Evolutionary conservation across 2,329 filamentous ascomycete genomes (phyloP).

Genomic region (Alternaria incomplexa): DNA sequence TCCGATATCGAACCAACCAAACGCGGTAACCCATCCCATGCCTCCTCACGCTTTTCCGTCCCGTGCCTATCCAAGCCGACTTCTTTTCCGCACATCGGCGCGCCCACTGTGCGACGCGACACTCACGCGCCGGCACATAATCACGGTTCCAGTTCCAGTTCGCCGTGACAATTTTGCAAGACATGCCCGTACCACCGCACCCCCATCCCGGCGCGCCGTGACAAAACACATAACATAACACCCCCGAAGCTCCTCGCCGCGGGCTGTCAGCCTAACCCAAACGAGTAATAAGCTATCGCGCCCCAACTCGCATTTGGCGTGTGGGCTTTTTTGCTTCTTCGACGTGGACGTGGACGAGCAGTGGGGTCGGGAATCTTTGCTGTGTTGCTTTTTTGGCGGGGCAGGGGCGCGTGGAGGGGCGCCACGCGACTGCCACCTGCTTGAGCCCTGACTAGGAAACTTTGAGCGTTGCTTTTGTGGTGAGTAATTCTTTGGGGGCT

Average conservation of each 20-base stretch:
- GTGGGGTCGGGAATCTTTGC: neutral
- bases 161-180: neutral
- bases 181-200: neutral
- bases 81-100: neutral
- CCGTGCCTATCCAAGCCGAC: neutral
- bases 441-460: neutral
- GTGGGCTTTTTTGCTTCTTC: slow-evolving; percentile 2
- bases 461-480: neutral
- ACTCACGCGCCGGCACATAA: neutral
- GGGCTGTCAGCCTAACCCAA: neutral
- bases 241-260: too few relatives aligned
- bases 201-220: neutral
- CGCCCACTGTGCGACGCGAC: neutral
- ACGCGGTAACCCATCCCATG: neutral
- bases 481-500: neutral
- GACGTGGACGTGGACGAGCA: neutral
- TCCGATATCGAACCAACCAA: slow-evolving; percentile 4
- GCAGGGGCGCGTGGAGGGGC: neutral
- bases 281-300: slow-evolving; percentile 5
- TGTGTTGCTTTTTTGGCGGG: slow-evolving; percentile 1
- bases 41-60: neutral
- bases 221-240: neutral
- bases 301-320: neutral
- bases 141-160: neutral
- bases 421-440: neutral